phyloP scores from a whole-genome alignment of 1,284 basidiomycete genomes.

The Ustilago shanxiensis region DNA sequence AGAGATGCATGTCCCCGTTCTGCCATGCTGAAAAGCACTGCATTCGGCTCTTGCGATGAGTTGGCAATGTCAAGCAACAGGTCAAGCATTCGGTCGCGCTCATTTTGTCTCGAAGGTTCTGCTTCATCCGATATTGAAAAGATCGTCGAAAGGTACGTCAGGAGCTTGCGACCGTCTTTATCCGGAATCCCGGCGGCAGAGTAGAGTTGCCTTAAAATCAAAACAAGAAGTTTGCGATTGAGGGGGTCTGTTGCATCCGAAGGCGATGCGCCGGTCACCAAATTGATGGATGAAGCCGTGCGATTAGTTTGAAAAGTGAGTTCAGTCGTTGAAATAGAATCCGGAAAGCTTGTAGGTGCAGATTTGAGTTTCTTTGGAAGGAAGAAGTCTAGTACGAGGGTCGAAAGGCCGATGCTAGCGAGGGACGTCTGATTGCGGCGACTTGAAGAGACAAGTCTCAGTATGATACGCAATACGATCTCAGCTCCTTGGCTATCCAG shows the following conservation, averaged over 20 bases:
- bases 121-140: not conserved
- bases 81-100: constrained; percentile 31
- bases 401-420: constrained; percentile 17
- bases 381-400: constrained; percentile 20
- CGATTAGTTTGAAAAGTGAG: not conserved
- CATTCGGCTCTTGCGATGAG: constrained; percentile 47
- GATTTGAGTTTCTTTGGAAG: constrained; percentile 6
- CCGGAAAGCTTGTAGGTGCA: not conserved
- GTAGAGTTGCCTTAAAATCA: constrained; percentile 24
- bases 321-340: constrained; percentile 1
- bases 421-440: constrained; percentile 34
- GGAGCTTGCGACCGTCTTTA: constrained; percentile 42
- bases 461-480: constrained; percentile 23
- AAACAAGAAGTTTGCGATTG: constrained; percentile 17
- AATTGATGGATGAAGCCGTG: not conserved
- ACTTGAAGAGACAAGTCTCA: constrained; percentile 20
- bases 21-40: constrained; percentile 44
- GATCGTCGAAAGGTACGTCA: constrained; percentile 22
- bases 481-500: constrained; percentile 7
- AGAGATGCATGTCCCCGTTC: constrained; percentile 51
- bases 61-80: constrained; percentile 47
- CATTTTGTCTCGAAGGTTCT: not conserved
- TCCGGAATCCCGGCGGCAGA: constrained; percentile 44
- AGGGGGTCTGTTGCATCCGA: not conserved
- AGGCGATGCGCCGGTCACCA: not conserved